A percentile compares a stretch with the other conserved stretches of the same genome.
Evolutionary conservation across 108 stramenopile species (phyloP).

Genomic region (Epipyxis sp.): DNA sequence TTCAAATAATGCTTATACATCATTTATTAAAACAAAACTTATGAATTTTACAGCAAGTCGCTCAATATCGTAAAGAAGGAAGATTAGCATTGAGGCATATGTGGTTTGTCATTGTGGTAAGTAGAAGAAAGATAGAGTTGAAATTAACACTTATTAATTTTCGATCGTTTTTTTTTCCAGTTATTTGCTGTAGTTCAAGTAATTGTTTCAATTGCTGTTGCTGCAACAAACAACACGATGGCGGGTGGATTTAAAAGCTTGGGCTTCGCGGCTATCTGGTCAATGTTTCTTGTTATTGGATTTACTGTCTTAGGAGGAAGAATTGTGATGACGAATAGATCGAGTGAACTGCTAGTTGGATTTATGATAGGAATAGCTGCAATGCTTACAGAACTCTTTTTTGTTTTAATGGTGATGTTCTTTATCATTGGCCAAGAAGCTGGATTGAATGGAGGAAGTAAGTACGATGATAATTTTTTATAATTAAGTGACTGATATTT

Average conservation of each 20-base stretch:
- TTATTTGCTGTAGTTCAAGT: slow-evolving; percentile 8
- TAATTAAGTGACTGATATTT: no score
- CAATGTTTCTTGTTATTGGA: slow-evolving; percentile 7
- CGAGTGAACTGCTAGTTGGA: slow-evolving; percentile 1
- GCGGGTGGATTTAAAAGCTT: background rate
- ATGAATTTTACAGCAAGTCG: no score
- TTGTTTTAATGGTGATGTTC: slow-evolving; percentile 19
- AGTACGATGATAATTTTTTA: no score
- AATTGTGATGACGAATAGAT: background rate
- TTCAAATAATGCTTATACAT: background rate
- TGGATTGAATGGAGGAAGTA: background rate
- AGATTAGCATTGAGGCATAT: slow-evolving; percentile 29
- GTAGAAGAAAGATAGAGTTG: background rate
- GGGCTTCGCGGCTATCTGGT: slow-evolving; percentile 15
- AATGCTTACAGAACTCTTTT: slow-evolving; percentile 19
- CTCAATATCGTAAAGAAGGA: slow-evolving; percentile 6
- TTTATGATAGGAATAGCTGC: slow-evolving; percentile 3
- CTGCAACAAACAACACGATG: background rate
- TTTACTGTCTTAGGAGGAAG: background rate
- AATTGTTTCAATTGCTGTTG: slow-evolving; percentile 15
- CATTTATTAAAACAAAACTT: slow-evolving; percentile 3
- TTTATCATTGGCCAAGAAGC: background rate
- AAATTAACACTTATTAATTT: background rate
- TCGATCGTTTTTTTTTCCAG: background rate
- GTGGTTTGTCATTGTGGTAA: slow-evolving; percentile 23